Evolutionary conservation across 805 yeast genomes (phyloP), one percentile per base, ranked within the genome.

Genomic region (Teunomyces atbi): DNA sequence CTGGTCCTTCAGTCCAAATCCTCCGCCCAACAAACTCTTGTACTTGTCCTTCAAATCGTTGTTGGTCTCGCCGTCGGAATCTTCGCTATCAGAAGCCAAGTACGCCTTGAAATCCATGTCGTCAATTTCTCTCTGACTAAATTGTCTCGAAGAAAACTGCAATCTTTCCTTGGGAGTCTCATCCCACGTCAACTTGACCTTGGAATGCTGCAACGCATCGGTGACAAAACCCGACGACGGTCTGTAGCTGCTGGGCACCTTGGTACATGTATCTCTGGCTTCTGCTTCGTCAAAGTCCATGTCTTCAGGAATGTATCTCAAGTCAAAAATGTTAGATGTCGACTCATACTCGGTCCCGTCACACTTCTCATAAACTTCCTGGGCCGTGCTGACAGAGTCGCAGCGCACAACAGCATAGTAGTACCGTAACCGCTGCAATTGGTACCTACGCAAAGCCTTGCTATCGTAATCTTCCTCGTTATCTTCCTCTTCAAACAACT

Each of bases 111-210:
- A 85, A 64, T 91, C 97, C 90, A 84, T 85, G 43, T 86, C 92
- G 56, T 86, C 94, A 41, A 89, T 74, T 62, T 94, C 98, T 61
- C 86, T 83, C 62, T 87, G 94, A 41, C 89, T 82, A 64, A 94
- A 92, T 5, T 90, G 89, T 55, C 85, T 83, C 12, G 86, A 77
- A 1, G 97, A 79, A 45, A 91, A 64, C 48, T 85, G 81, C 13
- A 81, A 65, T 59, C 99, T 80, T 59, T 90, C 97, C 47, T 83
- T 84, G 5, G 99, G 98, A 0, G 98, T 95, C 69, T 92, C 98
- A 66, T 94, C 99, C 99, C 99, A 94, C 0, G 98, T 91, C 54
- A 94, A 75, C 64, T 89, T 91, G 42, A 94, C 99, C 59, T 91
- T 94, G 12, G 98, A 91, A 61, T 90, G 96, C 63, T 94, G 97